These are phyloP conservation scores for Pugionium cornutum DNA, from an alignment of 345 rosid genomes.

Conservation along the genomic window DNA sequence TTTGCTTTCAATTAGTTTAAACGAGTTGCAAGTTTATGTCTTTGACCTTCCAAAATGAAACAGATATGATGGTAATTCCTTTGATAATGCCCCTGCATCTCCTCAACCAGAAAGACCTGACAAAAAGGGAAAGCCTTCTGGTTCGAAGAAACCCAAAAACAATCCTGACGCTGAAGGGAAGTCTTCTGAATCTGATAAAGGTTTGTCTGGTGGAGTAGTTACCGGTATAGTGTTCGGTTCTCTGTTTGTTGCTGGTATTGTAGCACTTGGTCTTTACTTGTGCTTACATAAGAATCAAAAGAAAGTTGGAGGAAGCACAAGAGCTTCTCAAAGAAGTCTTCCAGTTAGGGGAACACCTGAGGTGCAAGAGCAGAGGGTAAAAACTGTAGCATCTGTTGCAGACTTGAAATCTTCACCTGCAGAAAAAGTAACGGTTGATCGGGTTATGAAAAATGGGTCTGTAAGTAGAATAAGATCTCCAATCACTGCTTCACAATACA, in stretches of 20 bases:
- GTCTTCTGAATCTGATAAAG: conserved; percentile 52
- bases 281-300: conserved; percentile 52
- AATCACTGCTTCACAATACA: conserved; percentile 71
- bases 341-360: conserved; percentile 47
- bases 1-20: conserved; percentile 29
- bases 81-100: conserved; percentile 78
- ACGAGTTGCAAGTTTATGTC: background rate
- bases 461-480: conserved; percentile 71
- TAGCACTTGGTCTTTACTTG: conserved; percentile 52
- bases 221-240: conserved; percentile 69
- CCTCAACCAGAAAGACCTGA: conserved; percentile 64
- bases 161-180: conserved; percentile 41
- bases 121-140: conserved; percentile 48
- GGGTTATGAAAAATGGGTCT: conserved; percentile 68
- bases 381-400: conserved; percentile 63
- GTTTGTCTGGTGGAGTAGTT: conserved; percentile 62
- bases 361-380: conserved; percentile 67
- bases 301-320: conserved; percentile 45
- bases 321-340: conserved; percentile 53
- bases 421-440: conserved; percentile 68
- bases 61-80: conserved; percentile 87
- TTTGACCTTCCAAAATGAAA: conserved; percentile 37
- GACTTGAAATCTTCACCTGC: conserved; percentile 73
- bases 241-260: conserved; percentile 51
- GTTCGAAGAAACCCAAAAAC: conserved; percentile 42